Evolutionary conservation across 2,329 filamentous ascomycete genomes (phyloP).

Genomic region (Alternaria conjuncta): DNA sequence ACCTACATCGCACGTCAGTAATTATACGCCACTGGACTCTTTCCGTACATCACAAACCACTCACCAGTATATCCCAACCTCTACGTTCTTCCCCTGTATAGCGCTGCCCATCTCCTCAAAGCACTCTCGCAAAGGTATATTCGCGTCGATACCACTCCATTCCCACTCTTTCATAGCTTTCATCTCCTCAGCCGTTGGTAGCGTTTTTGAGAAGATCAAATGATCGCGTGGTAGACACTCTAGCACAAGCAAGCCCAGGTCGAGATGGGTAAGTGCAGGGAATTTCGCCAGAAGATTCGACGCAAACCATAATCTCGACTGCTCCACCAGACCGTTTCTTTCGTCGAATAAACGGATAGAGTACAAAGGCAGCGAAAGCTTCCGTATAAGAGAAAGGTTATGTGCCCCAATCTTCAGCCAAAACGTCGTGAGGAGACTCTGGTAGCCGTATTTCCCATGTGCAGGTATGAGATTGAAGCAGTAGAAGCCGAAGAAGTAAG

Average conservation of each 20-base stretch:
- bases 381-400: not conserved
- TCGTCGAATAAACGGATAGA: not conserved
- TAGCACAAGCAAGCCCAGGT: not conserved
- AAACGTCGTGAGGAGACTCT: not conserved
- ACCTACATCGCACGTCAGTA: not conserved
- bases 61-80: not conserved
- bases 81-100: not conserved
- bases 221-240: not conserved
- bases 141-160: not conserved
- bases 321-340: not conserved
- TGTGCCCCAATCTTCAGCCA: not conserved
- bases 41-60: not conserved
- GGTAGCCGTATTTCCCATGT: not conserved
- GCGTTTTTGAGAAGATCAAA: not conserved
- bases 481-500: not conserved
- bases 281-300: not conserved
- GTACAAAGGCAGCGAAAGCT: not conserved
- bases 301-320: not conserved
- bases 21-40: no score
- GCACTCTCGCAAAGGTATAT: not conserved
- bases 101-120: not conserved
- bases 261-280: not conserved
- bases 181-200: not conserved
- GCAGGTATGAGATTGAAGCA: not conserved
- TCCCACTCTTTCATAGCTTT: not conserved